These are phyloP conservation scores for Closterium sp. DNA, from an alignment of 139 green algal genomes.

Conservation along the genomic window DNA sequence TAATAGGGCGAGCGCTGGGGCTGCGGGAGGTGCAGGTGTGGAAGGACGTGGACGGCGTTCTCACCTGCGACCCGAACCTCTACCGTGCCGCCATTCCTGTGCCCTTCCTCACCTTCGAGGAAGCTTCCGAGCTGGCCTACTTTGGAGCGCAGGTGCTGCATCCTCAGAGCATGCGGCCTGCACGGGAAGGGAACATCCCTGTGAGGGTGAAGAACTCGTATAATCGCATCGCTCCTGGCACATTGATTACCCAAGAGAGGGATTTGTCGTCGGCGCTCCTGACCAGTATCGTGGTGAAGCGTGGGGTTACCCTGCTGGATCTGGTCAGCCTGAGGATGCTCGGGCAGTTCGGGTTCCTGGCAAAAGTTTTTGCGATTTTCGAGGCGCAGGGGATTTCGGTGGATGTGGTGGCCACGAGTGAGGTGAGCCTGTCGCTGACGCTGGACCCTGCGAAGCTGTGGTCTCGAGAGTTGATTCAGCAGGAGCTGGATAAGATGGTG, in stretches of 20 bases:
- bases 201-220: constrained; percentile 99
- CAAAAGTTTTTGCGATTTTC: constrained; percentile 87
- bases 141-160: constrained; percentile 92
- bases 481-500: constrained; percentile 77
- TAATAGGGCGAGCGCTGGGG: constrained; percentile 83
- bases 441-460: constrained; percentile 84
- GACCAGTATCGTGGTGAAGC: constrained; percentile 95
- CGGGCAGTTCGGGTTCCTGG: constrained; percentile 72
- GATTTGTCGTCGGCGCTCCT: constrained; percentile 78
- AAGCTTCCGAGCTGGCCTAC: constrained; percentile 96
- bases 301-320: constrained; percentile 68
- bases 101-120: constrained; percentile 90
- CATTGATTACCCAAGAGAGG: constrained; percentile 75
- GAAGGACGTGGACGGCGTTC: constrained; percentile 98
- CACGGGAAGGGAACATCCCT: constrained; percentile 64
- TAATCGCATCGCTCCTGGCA: constrained; percentile 80
- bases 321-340: constrained; percentile 63
- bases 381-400: constrained; percentile 79
- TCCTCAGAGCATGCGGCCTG: constrained; percentile 92
- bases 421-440: constrained; percentile 90
- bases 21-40: constrained; percentile 91
- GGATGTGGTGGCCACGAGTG: constrained; percentile 94
- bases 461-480: constrained; percentile 66
- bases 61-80: constrained; percentile 89
- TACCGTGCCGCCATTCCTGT: constrained; percentile 76